Evolutionary conservation across 495 filamentous ascomycete genomes (phyloP), one percentile per base, ranked within the genome.

Genomic region (Astrocystis sublimbata): DNA sequence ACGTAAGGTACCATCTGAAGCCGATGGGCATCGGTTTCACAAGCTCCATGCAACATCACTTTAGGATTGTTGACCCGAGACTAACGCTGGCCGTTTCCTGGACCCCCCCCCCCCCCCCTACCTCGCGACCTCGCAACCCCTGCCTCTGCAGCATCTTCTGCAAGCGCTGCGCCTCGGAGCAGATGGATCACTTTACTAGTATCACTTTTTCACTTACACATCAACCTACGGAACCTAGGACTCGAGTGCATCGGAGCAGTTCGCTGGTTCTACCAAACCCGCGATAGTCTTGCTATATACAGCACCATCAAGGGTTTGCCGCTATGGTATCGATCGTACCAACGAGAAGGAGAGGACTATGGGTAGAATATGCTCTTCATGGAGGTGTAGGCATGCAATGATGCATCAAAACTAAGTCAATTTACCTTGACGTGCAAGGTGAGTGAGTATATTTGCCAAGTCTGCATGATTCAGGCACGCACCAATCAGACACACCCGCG

Each of bases 401-500:
- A n/a, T n/a, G n/a, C n/a, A n/a, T n/a, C n/a, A n/a, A n/a, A n/a
- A n/a, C n/a, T n/a, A n/a, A n/a, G n/a, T n/a, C n/a, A n/a, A n/a
- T n/a, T n/a, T n/a, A n/a, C n/a, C 36, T 38, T 12, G 36, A 38
- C 36, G 43, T 15, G 15, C 17, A 15, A 13, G 13, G 13, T 15
- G 12, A 49, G 24, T 15, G 9, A 12, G 15, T 46, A 3, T 13
- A 46, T 23, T 23, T 50, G 56, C 43, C 41, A 36, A 47, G 31
- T 21, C 42, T 59, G 56, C 56, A 59, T 59, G 35, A 61, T 61
- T 51, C 58, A 61, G 58, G 58, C 49, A 61, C 58, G 47, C 58
- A 61, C 58, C 58, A 61, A 61, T 61, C 47, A 61, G 26, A 43
- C 36, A 3, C 9, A n/a, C n/a, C n/a, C n/a, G n/a, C n/a, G n/a